Evolutionary conservation across 75 land plant genomes (phyloP).

Genomic region (Isoetes taiwanensis): DNA sequence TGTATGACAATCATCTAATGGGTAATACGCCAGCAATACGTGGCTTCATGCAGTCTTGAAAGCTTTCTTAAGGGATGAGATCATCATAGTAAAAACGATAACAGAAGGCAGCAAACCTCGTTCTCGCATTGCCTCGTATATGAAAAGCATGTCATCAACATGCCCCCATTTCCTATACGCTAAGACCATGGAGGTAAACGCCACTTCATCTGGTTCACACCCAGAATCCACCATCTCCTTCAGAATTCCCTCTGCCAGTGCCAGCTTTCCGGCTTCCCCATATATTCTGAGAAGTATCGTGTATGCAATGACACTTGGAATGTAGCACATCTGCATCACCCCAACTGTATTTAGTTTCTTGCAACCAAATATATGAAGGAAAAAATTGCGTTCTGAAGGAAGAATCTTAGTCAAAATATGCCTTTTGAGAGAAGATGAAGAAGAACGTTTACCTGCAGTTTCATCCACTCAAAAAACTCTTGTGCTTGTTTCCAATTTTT

Average conservation of each 20-base stretch:
- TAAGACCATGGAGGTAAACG: conserved; percentile 68
- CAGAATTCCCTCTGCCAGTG: conserved; percentile 62
- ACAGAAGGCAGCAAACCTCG: conserved; percentile 30
- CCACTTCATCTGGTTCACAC: conserved; percentile 91
- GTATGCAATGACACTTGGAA: conserved; percentile 77
- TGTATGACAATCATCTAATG: no score
- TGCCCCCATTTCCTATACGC: conserved; percentile 78
- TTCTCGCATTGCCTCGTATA: conserved; percentile 51
- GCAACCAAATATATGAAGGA: neutral
- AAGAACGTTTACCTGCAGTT: conserved; percentile 50
- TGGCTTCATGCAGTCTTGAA: no score
- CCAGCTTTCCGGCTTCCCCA: conserved; percentile 80
- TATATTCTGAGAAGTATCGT: conserved; percentile 64
- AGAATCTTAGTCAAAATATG: neutral
- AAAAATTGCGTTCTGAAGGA: neutral
- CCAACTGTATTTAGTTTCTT: neutral
- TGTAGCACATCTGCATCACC: conserved; percentile 59
- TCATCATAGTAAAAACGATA: conserved; percentile 51
- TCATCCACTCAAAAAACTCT: conserved; percentile 95
- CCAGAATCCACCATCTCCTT: conserved; percentile 89
- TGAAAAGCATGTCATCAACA: conserved; percentile 53
- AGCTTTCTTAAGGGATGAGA: conserved; percentile 41
- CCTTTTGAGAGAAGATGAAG: neutral
- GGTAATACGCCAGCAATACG: no score
- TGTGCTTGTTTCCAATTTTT: conserved; percentile 61